phyloP scores from a whole-genome alignment of 2,329 filamentous ascomycete genomes.

The Colletotrichum sp. region DNA sequence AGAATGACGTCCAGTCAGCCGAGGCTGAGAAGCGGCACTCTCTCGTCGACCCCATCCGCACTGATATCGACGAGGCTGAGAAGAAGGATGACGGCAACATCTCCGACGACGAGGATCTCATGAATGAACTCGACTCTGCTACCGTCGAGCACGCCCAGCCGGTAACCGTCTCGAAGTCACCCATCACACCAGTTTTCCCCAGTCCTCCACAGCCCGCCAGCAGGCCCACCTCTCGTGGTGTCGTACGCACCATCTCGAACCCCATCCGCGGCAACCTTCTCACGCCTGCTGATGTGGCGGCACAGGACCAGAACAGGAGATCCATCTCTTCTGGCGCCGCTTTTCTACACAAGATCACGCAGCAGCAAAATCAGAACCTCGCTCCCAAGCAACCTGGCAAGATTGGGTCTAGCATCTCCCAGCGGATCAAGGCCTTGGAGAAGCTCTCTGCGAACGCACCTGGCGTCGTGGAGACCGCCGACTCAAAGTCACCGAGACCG shows the following conservation, averaged over 20 bases:
- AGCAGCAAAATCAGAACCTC: constrained; percentile 56
- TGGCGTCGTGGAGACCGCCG: constrained; percentile 28
- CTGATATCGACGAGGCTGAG: constrained; percentile 43
- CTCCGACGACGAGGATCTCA: constrained; percentile 77
- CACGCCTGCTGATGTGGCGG: constrained; percentile 49
- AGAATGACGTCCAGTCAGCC: constrained; percentile 29
- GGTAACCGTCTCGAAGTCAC: constrained; percentile 80
- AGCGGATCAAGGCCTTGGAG: constrained; percentile 91
- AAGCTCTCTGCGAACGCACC: constrained; percentile 64
- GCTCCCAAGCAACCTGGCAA: constrained; percentile 73
- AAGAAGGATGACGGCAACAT: constrained; percentile 51
- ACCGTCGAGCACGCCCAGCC: constrained; percentile 85
- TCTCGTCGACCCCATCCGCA: constrained; percentile 60
- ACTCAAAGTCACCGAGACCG: constrained; percentile 29
- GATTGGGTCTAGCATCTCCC: constrained; percentile 88
- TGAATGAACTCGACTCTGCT: constrained; percentile 85
- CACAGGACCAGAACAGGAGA: constrained; percentile 42
- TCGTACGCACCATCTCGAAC: constrained; percentile 36
- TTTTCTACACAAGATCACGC: constrained; percentile 58
- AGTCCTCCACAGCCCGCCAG: constrained; percentile 26
- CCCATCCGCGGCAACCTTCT: constrained; percentile 50
- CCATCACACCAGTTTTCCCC: constrained; percentile 70
- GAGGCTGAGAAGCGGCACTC: constrained; percentile 39
- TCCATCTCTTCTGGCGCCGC: constrained; percentile 63
- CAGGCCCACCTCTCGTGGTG: constrained; percentile 40